Evolutionary conservation across 441 rosid species (phyloP).

Genomic region (Kokia cookei): DNA sequence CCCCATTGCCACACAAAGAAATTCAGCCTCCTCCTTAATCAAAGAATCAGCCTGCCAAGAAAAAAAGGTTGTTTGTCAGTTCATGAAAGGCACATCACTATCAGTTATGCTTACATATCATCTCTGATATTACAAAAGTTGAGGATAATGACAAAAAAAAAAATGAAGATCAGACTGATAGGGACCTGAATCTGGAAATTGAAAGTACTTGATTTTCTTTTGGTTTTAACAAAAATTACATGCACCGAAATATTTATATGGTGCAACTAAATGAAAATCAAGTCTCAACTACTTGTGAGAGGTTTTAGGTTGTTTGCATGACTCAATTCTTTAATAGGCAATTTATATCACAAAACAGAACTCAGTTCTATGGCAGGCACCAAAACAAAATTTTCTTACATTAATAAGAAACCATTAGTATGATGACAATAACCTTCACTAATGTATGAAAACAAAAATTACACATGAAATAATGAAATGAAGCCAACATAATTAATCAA

Average conservation of each 20-base stretch:
- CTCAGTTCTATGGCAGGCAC: background rate
- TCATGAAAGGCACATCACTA: background rate
- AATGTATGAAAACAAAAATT: background rate
- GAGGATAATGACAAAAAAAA: background rate
- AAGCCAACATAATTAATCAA: background rate
- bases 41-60: slow-evolving; percentile 60
- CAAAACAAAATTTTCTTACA: background rate
- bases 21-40: slow-evolving; percentile 66
- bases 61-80: background rate
- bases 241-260: background rate
- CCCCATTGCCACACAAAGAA: slow-evolving; percentile 81
- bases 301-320: background rate
- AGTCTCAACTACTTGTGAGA: background rate
- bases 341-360: background rate
- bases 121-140: background rate
- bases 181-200: background rate
- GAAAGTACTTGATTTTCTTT: background rate
- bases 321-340: background rate
- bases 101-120: background rate
- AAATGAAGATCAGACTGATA: background rate
- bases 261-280: background rate
- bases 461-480: background rate
- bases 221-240: background rate
- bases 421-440: background rate
- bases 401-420: background rate